Evolutionary conservation across 106 monocot species (phyloP), one percentile per base, ranked within the genome.

Genomic region (Dendrobium nobile): DNA sequence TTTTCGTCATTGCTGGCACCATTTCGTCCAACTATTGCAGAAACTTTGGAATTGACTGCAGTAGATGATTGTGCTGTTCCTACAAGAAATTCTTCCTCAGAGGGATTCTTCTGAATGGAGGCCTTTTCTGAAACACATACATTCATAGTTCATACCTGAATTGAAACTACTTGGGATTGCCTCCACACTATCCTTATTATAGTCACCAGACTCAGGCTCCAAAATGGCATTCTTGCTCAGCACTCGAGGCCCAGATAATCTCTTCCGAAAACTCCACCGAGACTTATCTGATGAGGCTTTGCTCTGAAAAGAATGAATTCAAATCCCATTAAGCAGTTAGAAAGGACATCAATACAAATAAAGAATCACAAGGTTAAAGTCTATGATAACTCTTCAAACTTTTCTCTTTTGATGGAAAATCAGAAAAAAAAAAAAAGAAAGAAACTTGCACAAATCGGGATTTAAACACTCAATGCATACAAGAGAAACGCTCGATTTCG

Each of bases 211-310:
- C 2, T 72, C n/a, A 70, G 85, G 81, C 55, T 82, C 92, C 33
- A 79, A 85, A 15, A 77, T 85, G 4, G 81, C 79, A 84, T 13
- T 85, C 82, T 79, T 84, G 72, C 78, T 87, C 33, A 84, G 65
- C 40, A 92, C 85, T 42, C 81, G 85, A 78, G 84, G 85, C 13
- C 72, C 47, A 37, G 67, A 19, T 47, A 87, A 87, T 83, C 78
- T 92, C 82, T 88, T 89, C 40, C 89, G 79, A 75, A 92, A 89
- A 83, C 92, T 89, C 92, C 92, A 92, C 41, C 85, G 79, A 13
- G 82, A 73, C 54, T 87, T 92, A 54, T 85, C 85, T 72, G 85
- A 81, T 79, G 85, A 79, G 41, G 70, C 54, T 79, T 81, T 82
- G 28, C 56, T 80, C 89, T 90, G 47, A 56, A 86, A 47, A 68